These are phyloP conservation scores for Triticum dicoccoides DNA, from an alignment of 176 grass and related monocot species.

Conservation along the genomic window DNA sequence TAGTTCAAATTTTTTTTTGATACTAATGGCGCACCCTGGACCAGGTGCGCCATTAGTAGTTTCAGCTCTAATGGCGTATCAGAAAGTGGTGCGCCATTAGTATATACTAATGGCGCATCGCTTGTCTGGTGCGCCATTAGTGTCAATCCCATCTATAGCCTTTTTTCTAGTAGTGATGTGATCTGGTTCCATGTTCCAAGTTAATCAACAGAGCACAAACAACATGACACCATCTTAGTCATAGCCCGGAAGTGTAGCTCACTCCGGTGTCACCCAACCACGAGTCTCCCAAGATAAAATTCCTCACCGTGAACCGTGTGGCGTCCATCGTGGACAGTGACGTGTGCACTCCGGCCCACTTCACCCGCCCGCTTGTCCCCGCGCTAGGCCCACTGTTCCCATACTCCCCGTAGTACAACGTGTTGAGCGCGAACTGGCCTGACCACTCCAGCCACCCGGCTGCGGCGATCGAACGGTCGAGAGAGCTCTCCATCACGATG, in stretches of 20 bases:
- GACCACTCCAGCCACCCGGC: constrained; percentile 66
- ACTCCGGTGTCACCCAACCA: constrained; percentile 55
- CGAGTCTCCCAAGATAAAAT: constrained; percentile 54
- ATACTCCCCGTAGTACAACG: constrained; percentile 82
- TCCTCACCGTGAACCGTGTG: constrained; percentile 42
- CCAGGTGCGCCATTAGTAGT: no score
- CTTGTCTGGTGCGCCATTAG: no score
- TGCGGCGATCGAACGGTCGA: constrained; percentile 37
- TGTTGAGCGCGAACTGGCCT: constrained; percentile 33
- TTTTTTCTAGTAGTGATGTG: no score
- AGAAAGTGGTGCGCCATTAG: no score
- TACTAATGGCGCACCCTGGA: no score
- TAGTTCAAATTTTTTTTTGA: no score
- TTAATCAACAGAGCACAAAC: not conserved
- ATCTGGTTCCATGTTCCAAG: not conserved
- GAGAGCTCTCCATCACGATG: constrained; percentile 43
- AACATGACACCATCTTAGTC: not conserved
- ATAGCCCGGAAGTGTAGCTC: constrained; percentile 49
- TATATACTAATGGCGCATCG: no score
- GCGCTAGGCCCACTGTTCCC: constrained; percentile 47
- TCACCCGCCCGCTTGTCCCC: constrained; percentile 25
- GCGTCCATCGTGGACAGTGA: constrained; percentile 43
- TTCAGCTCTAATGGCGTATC: no score
- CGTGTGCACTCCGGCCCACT: constrained; percentile 53
- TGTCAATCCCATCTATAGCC: no score